Evolutionary conservation across 805 yeast species (phyloP), one percentile per base, ranked within the genome.

Genomic region (Starmerella floris): DNA sequence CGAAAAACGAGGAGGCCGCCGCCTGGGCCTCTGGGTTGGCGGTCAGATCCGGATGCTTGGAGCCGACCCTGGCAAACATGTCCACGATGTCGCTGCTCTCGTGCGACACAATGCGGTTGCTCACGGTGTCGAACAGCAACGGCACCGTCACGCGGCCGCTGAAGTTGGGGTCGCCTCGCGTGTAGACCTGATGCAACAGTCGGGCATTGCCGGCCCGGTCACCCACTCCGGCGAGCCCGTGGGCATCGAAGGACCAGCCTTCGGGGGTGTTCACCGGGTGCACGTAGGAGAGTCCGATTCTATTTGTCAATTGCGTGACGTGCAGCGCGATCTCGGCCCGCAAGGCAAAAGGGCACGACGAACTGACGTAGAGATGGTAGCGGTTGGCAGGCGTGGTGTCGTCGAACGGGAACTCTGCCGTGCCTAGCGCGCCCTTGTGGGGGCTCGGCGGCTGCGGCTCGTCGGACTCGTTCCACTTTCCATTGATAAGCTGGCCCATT

Each of bases 301-400:
- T 51, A 41, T 62, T 62, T 13, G 66, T 61, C 36, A 80, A 60
- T 0, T 94, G 93, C 62, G 83, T 83, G 48, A 85, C 65, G 5
- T 69, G 61, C 40, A 94, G 63, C 3, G 79, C 70, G 42, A 84
- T 76, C 45, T 84, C 66, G 0, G 87, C 74, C 44, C 96, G 70
- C 57, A 83, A 93, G 1, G 96, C 96, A 83, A 95, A 87, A 2
- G 97, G 97, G 62, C 97, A 87, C 3, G 94, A 94, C 37, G 68
- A 65, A 1, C 85, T 78, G 13, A 84, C 88, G 55, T 80, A 85
- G 43, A 85, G 69, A 62, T 84, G 94, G 59, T 87, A 87, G 55
- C 97, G 72, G 45, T 74, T 74, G 37, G 71, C 69, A 28, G 23
- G 35, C 11, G 37, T 35, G 21, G n/a, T 21, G 13, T 39, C 17